Conservation (phyloP, 169 alveolate genomes). For the Plasmodium inui region DNA sequence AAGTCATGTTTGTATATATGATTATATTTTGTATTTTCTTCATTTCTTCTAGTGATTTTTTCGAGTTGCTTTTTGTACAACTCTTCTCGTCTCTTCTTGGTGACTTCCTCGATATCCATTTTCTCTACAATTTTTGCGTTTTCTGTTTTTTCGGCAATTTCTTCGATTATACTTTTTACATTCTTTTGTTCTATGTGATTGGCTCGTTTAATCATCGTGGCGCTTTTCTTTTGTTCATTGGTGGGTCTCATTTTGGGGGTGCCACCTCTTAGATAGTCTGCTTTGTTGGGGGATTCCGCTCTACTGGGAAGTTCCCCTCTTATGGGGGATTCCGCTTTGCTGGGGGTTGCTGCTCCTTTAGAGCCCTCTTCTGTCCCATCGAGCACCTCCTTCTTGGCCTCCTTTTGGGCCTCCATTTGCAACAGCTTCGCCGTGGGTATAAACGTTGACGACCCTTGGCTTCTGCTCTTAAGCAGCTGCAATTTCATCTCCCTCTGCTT, state of each 20-base stretch:
- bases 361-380: not conserved
- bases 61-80: constrained; percentile 51
- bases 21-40: constrained; percentile 63
- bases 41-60: constrained; percentile 62
- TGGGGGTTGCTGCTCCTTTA: not conserved
- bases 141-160: constrained; percentile 75
- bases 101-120: constrained; percentile 60
- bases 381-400: not conserved
- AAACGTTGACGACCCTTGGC: constrained; percentile 52
- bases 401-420: constrained; percentile 29
- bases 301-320: too few relatives aligned
- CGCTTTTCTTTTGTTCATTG: not conserved
- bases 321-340: not conserved
- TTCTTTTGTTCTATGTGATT: constrained; percentile 6
- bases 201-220: not conserved
- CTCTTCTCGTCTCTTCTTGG: constrained; percentile 61
- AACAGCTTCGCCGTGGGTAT: constrained; percentile 68
- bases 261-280: too few relatives aligned
- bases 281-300: not conserved
- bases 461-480: constrained; percentile 35
- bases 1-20: constrained; percentile 41
- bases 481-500: constrained; percentile 30
- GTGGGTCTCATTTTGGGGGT: not conserved
- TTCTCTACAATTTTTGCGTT: constrained; percentile 74
- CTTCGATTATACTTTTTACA: constrained; percentile 29